phyloP scores from a whole-genome alignment of 441 rosid species.

The Erodium chrysanthum region DNA sequence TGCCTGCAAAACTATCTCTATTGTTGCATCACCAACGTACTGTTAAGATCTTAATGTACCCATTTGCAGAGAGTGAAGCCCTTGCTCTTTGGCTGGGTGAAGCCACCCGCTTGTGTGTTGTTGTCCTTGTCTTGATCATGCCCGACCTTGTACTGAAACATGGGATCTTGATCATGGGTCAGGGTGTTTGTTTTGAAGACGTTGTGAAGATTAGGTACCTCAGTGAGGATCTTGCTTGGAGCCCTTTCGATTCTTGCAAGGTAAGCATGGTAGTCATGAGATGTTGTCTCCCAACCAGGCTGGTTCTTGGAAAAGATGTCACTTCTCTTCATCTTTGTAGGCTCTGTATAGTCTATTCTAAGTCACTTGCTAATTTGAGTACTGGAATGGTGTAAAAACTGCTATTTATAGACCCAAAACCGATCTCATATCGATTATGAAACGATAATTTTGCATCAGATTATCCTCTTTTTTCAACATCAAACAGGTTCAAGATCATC shows the following conservation, averaged over 20 bases:
- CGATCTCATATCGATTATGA: not conserved
- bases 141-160: too few relatives aligned
- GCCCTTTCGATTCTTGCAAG: not conserved
- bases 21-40: not conserved
- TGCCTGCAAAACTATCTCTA: not conserved
- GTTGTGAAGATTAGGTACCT: not conserved
- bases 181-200: not conserved
- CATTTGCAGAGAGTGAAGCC: constrained; percentile 40
- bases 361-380: not conserved
- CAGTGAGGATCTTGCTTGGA: not conserved
- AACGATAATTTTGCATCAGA: not conserved
- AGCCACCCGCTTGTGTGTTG: constrained; percentile 19
- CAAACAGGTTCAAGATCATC: not conserved
- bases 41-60: constrained; percentile 14
- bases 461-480: not conserved
- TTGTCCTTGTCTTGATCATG: not conserved
- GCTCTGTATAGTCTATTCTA: too few relatives aligned
- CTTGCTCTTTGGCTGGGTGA: constrained; percentile 30
- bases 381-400: not conserved
- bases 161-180: not conserved
- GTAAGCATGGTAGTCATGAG: not conserved
- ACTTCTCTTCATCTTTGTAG: not conserved
- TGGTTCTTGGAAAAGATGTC: not conserved
- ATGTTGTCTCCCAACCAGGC: not conserved
- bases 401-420: not conserved